Evolutionary conservation across 2,329 filamentous ascomycete species (phyloP).

Genomic region (Diaporthe amygdali): DNA sequence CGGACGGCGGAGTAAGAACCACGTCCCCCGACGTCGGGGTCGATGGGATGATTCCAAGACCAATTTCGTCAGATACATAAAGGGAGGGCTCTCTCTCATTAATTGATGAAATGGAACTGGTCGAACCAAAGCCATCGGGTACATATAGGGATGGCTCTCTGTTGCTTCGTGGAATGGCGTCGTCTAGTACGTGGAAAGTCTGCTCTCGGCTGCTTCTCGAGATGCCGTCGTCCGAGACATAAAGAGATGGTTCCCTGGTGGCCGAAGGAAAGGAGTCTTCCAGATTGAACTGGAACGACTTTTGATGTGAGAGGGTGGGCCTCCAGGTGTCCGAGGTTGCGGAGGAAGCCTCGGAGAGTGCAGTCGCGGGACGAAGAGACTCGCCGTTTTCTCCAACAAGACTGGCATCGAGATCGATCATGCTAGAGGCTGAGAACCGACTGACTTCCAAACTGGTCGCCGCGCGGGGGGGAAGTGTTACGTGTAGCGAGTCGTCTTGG

Average conservation of each 20-base stretch:
- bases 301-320: constrained; percentile 55
- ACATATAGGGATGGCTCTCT: constrained; percentile 24
- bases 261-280: constrained; percentile 64
- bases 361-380: constrained; percentile 60
- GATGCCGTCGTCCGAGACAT: constrained; percentile 12
- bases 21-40: constrained; percentile 44
- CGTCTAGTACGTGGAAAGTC: constrained; percentile 9
- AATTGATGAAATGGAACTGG: constrained; percentile 35
- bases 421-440: constrained; percentile 40
- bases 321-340: constrained; percentile 19
- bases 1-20: constrained; percentile 46
- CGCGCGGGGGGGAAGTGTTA: constrained; percentile 38
- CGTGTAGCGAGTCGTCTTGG: constrained; percentile 39
- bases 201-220: constrained; percentile 19
- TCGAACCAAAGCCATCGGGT: constrained; percentile 21
- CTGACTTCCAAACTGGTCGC: constrained; percentile 33
- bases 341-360: constrained; percentile 60
- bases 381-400: constrained; percentile 47
- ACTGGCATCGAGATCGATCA: constrained; percentile 42
- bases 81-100: constrained; percentile 60
- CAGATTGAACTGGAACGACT: constrained; percentile 62
- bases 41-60: constrained; percentile 45
- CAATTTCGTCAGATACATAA: constrained; percentile 65
- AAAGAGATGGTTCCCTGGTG: constrained; percentile 29
- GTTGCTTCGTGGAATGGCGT: constrained; percentile 22